Evolutionary conservation across 2,329 filamentous ascomycete genomes (phyloP).

Genomic region (Xylariaceae sp.): DNA sequence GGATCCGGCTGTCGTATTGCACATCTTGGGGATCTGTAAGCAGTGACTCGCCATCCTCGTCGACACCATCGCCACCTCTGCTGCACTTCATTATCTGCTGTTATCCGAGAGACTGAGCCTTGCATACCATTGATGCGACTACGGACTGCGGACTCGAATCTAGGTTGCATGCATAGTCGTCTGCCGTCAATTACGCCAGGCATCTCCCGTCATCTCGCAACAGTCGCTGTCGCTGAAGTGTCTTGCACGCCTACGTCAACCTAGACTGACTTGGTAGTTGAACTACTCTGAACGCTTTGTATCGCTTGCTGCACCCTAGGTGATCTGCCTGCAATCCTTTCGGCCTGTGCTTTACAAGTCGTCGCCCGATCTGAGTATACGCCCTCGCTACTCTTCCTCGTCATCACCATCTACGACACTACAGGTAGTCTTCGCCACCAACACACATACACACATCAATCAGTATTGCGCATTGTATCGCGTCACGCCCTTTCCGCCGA

Average conservation of each 20-base stretch:
- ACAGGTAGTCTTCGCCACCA: constrained; percentile 8
- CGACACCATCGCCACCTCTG: constrained; percentile 1
- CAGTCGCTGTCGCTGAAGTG: constrained; percentile 8
- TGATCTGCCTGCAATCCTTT: constrained; percentile 15
- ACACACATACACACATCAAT: no score
- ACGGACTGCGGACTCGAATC: constrained; percentile 13
- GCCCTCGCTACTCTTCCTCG: constrained; percentile 4
- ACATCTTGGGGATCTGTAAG: constrained; percentile 15
- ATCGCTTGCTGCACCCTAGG: constrained; percentile 14
- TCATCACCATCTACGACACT: constrained; percentile 4
- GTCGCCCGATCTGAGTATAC: constrained; percentile 1
- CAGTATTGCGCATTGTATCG: constrained; percentile 9
- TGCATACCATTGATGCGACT: constrained; percentile 14
- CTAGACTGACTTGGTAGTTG: constrained; percentile 18
- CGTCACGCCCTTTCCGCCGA: background rate
- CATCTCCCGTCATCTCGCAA: background rate
- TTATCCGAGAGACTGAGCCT: constrained; percentile 8
- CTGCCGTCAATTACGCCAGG: constrained; percentile 12
- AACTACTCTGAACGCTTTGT: constrained; percentile 15
- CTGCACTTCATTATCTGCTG: constrained; percentile 2
- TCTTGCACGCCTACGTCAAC: constrained; percentile 9
- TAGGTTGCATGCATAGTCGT: constrained; percentile 12
- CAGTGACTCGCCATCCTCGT: constrained; percentile 8
- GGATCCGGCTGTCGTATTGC: constrained; percentile 4
- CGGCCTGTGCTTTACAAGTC: constrained; percentile 11